Conservation (phyloP, 768 basidiomycete species). For the Dendrothele bispora region DNA sequence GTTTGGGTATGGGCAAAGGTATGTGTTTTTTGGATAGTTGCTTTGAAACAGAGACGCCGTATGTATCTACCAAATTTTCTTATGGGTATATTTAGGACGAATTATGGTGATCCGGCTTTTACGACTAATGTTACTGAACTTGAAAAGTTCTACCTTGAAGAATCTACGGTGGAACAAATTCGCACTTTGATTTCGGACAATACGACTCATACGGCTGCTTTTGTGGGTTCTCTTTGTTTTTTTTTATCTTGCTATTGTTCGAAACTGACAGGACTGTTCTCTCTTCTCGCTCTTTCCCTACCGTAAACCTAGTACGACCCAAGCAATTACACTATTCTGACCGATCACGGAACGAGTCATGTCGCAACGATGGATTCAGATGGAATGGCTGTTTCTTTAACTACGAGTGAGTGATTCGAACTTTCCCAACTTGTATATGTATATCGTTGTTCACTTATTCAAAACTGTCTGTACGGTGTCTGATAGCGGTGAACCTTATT, state of each 20-base stretch:
- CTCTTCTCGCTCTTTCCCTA: too few species aligned
- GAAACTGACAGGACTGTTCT: too few species aligned
- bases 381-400: slow-evolving; percentile 26
- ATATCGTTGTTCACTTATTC: not conserved
- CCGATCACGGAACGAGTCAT: slow-evolving; percentile 36
- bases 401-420: slow-evolving; percentile 22
- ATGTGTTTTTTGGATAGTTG: too few species aligned
- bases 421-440: not conserved
- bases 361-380: slow-evolving; percentile 32
- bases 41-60: too few species aligned
- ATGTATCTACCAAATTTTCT: too few species aligned
- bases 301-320: slow-evolving; percentile 34
- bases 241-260: too few species aligned
- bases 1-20: slow-evolving; percentile 34
- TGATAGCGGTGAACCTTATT: slow-evolving; percentile 21
- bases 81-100: too few species aligned
- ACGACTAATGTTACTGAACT: slow-evolving; percentile 34
- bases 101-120: slow-evolving; percentile 36
- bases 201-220: too few species aligned
- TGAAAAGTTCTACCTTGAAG: slow-evolving; percentile 27
- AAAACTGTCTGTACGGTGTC: not conserved
- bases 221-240: too few species aligned
- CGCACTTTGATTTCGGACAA: slow-evolving; percentile 26
- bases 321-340: slow-evolving; percentile 20
- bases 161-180: slow-evolving; percentile 20